Evolutionary conservation across 768 basidiomycete species (phyloP).

Genomic region (Leccinum incarnatum): DNA sequence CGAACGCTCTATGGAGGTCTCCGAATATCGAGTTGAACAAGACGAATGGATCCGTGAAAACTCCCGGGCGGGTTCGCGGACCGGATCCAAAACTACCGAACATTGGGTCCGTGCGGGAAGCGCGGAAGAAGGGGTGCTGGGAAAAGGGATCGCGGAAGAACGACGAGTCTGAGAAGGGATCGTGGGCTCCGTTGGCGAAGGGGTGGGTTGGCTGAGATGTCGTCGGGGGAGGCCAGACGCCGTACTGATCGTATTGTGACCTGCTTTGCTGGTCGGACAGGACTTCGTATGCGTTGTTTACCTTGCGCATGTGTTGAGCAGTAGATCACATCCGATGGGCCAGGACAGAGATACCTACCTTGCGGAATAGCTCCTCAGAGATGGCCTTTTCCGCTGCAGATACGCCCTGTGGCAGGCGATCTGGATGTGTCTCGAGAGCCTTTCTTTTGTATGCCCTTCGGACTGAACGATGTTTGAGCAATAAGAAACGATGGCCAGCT

Average conservation of each 20-base stretch:
- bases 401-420: slow-evolving; percentile 58
- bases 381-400: slow-evolving; percentile 54
- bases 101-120: slow-evolving; percentile 20
- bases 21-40: slow-evolving; percentile 74
- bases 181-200: slow-evolving; percentile 14
- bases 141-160: slow-evolving; percentile 21
- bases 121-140: slow-evolving; percentile 17
- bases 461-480: slow-evolving; percentile 40
- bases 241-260: slow-evolving; percentile 64
- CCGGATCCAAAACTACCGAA: slow-evolving; percentile 28
- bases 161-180: slow-evolving; percentile 20
- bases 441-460: slow-evolving; percentile 75
- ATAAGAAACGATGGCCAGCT: background rate
- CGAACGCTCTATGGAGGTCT: slow-evolving; percentile 38
- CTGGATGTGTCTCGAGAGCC: slow-evolving; percentile 75
- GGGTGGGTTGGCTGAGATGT: slow-evolving; percentile 11
- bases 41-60: slow-evolving; percentile 72
- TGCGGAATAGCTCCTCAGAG: slow-evolving; percentile 58
- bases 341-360: slow-evolving; percentile 24
- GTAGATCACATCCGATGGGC: background rate
- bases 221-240: slow-evolving; percentile 71
- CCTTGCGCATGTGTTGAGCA: slow-evolving; percentile 34
- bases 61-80: slow-evolving; percentile 14
- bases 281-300: slow-evolving; percentile 79
- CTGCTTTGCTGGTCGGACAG: slow-evolving; percentile 61